Evolutionary conservation across 805 yeast genomes (phyloP).

Genomic region (Suhomyces sp.): DNA sequence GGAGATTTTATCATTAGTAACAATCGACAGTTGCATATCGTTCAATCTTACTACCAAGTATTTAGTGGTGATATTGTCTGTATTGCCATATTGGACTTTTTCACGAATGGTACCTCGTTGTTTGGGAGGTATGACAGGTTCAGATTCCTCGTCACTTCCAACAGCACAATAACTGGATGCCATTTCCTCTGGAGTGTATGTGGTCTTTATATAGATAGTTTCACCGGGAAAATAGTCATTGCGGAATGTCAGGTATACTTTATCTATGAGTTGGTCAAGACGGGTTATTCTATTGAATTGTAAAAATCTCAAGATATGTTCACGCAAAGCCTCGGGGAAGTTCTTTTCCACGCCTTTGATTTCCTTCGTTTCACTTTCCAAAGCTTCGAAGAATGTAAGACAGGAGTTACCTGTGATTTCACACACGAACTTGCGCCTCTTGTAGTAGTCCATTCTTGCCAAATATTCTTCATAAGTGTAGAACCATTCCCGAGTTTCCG

Average conservation of each 20-base stretch:
- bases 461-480: conserved; percentile 72
- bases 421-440: conserved; percentile 80
- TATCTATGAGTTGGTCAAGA: conserved; percentile 84
- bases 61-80: conserved; percentile 45
- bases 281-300: conserved; percentile 82
- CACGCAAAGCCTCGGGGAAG: conserved; percentile 90
- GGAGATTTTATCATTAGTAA: conserved; percentile 69
- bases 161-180: not conserved
- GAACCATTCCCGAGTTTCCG: conserved; percentile 90
- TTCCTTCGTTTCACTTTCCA: conserved; percentile 61
- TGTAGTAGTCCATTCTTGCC: conserved; percentile 67
- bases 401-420: conserved; percentile 95
- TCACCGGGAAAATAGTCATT: conserved; percentile 92
- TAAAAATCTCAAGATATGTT: conserved; percentile 82
- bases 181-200: no score
- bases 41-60: conserved; percentile 66
- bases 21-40: conserved; percentile 59
- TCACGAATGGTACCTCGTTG: conserved; percentile 72
- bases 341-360: conserved; percentile 65
- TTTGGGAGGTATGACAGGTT: conserved; percentile 16
- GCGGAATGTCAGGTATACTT: conserved; percentile 73
- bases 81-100: conserved; percentile 72
- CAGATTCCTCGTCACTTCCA: conserved; percentile 4
- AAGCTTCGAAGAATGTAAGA: conserved; percentile 87
- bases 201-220: conserved; percentile 55